These are phyloP conservation scores for Bipolaris gigantea DNA, from an alignment of 2,329 filamentous ascomycete species.

Conservation along the genomic window DNA sequence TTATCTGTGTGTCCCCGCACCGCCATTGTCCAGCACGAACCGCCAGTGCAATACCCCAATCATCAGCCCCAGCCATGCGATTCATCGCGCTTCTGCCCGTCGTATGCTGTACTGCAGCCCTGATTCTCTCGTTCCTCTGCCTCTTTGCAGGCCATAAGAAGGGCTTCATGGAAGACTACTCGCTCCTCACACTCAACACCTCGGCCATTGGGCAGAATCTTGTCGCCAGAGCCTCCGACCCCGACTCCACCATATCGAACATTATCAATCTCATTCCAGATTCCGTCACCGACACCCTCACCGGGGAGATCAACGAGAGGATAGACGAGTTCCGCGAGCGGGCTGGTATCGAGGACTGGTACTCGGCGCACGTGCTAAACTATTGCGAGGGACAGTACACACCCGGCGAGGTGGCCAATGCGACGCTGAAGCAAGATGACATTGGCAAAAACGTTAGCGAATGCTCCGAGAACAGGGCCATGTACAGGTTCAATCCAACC, in stretches of 20 bases:
- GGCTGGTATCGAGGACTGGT: conserved; percentile 62
- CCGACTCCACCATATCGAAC: conserved; percentile 28
- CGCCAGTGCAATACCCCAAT: neutral
- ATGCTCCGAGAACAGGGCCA: conserved; percentile 58
- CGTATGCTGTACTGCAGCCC: conserved; percentile 55
- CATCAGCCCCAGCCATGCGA: conserved; percentile 45
- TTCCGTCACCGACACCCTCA: conserved; percentile 41
- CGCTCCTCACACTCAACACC: conserved; percentile 63
- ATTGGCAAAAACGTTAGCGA: conserved; percentile 56
- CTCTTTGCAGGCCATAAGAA: conserved; percentile 63
- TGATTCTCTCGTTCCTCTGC: conserved; percentile 62
- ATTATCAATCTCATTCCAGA: conserved; percentile 43
- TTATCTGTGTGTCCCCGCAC: conserved; percentile 5
- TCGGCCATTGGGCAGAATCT: conserved; percentile 55
- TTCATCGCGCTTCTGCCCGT: conserved; percentile 54
- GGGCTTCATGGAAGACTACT: conserved; percentile 59
- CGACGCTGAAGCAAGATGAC: conserved; percentile 44
- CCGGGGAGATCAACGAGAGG: conserved; percentile 36
- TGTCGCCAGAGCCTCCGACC: conserved; percentile 26
- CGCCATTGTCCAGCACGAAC: neutral
- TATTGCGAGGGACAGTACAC: conserved; percentile 59
- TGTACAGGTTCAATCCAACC: conserved; percentile 61
- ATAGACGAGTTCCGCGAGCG: conserved; percentile 52
- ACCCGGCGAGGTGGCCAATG: conserved; percentile 48
- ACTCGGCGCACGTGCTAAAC: conserved; percentile 62